Evolutionary conservation across 2,329 filamentous ascomycete genomes (phyloP), one percentile per base, ranked within the genome.

Genomic region (Sordariomycetes sp.): DNA sequence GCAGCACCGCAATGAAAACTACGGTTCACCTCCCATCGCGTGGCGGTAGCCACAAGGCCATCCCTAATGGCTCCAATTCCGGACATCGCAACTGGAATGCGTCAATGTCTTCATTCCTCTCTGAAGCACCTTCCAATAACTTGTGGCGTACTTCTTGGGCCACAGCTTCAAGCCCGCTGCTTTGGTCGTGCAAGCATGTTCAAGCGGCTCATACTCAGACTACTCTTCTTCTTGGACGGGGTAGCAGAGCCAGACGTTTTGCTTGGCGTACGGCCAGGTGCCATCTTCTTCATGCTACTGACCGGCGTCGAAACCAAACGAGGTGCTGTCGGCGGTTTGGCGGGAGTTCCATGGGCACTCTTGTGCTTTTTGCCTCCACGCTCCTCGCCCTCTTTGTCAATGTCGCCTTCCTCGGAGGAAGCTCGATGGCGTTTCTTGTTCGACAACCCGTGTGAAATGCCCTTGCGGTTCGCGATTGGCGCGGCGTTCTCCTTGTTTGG

Each of bases 371-470:
- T 81, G 18, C 65, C 58, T 2, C 67, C 68, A 11, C 71, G 67
- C 38, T 67, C 59, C 3, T 51, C 55, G 3, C 58, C 65, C 39
- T 68, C 61, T 30, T 62, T 53, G 33, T 70, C 66, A 0, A 64
- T 64, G 21, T 72, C 68, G 34, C 77, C 73, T 35, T 73, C 71
- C 27, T 75, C 72, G 31, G 65, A 67, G 34, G 57, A 68, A 12
- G 68, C 66, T n/a, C 76, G 66, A 45, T 70, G 66, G 18, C 77
- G 71, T 57, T 79, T 82, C 64, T 82, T 81, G 58, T 75, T 80
- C 7, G 63, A 54, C 57, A 82, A 71, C 14, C 77, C 77, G 44
- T 81, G 77, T 4, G 72, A 64, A 24, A 75, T 65, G 25, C 67
- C 47, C 50, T 63, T 23, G 29, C 55, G 53, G 17, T 45, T 45